A percentile compares a stretch with the other conserved stretches of the same genome.
Conservation (phyloP, 805 yeast genomes). For the Yarrowia osloensis region DNA sequence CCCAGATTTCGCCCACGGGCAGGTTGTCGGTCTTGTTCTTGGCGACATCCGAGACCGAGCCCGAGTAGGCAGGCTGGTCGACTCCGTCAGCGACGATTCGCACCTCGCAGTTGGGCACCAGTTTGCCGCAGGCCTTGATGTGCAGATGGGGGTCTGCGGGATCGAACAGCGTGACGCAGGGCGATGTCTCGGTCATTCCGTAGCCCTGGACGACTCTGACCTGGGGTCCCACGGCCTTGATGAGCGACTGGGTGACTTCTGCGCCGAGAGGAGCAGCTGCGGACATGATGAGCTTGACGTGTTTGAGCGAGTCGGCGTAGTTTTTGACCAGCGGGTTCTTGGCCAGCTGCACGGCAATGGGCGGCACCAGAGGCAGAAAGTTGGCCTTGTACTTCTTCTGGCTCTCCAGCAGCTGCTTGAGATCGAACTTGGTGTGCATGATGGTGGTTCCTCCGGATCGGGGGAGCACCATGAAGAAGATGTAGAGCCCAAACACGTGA, state of each 20-base stretch:
- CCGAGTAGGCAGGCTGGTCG: slow-evolving; percentile 30
- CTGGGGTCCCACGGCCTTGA: slow-evolving; percentile 26
- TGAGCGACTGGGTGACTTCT: neutral
- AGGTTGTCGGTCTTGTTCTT: neutral
- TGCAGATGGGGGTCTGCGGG: slow-evolving; percentile 7
- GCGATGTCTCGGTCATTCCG: slow-evolving; percentile 33
- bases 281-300: slow-evolving; percentile 46
- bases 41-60: neutral
- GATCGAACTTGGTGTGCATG: slow-evolving; percentile 43
- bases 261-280: slow-evolving; percentile 50
- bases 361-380: slow-evolving; percentile 48
- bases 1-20: slow-evolving; percentile 51
- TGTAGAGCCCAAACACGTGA: slow-evolving; percentile 41
- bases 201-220: slow-evolving; percentile 31
- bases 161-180: slow-evolving; percentile 26
- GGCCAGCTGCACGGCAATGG: slow-evolving; percentile 50
- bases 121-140: slow-evolving; percentile 6
- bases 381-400: slow-evolving; percentile 43
- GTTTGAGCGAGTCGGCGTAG: slow-evolving; percentile 47
- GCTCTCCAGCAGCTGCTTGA: slow-evolving; percentile 38
- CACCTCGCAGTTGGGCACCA: slow-evolving; percentile 4
- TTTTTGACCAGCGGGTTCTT: slow-evolving; percentile 48
- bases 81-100: slow-evolving; percentile 24
- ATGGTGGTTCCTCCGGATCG: slow-evolving; percentile 36
- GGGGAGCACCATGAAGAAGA: slow-evolving; percentile 37